Base-by-base conservation (phyloP, 2,329 filamentous ascomycete species). In the Ophiosphaerella herpotricha region DNA sequence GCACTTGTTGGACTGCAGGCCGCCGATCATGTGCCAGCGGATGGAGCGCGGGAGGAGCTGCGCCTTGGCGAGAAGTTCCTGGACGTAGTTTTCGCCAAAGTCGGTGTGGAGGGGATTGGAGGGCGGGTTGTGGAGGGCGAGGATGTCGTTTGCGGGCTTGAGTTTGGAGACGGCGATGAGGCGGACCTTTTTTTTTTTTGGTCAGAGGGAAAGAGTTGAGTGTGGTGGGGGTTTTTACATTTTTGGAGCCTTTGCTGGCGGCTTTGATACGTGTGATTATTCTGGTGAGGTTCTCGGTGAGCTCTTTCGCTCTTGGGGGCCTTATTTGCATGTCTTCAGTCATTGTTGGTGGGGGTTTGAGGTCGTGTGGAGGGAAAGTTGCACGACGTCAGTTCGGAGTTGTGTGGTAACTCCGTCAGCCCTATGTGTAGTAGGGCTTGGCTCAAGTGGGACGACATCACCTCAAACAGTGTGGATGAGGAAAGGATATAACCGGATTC, bases 21-120 rank as follows among this genome's bases (percentile, higher is more conserved):
- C 91, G 34, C 94, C 94, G 71, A 97, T 99, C 74, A 97, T 97
- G 75, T 99, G 94, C 94, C 94, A 99, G 64, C 82, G 82, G 59
- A 99, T 89, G 31, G 81, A 82, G 38, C 77, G 76, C 0, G 94
- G 93, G 9, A 99, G 82, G 16, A 96, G 71, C 32, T 83, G 82
- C 1, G 91, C 88, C 75, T 99, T 99, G 71, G 96, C 88, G 51
- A 82, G 81, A 46, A 99, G 83, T 74, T 99, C 94, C 63, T 81
- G 78, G 32, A 77, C 74, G 77, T 99, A 99, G 79, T 99, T 99
- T 77, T 99, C 94, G 64, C 94, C 94, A 73, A 97, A 97, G 76
- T 99, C 90, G 14, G 80, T 61, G 46, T 92, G 89, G 1, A 57
- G 43, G 7, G 61, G 65, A 7, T 56, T 4, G 18, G 18, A 52